phyloP scores from a whole-genome alignment of 192 early-diverging fungal species.

The Phlyctochytrium bullatum region DNA sequence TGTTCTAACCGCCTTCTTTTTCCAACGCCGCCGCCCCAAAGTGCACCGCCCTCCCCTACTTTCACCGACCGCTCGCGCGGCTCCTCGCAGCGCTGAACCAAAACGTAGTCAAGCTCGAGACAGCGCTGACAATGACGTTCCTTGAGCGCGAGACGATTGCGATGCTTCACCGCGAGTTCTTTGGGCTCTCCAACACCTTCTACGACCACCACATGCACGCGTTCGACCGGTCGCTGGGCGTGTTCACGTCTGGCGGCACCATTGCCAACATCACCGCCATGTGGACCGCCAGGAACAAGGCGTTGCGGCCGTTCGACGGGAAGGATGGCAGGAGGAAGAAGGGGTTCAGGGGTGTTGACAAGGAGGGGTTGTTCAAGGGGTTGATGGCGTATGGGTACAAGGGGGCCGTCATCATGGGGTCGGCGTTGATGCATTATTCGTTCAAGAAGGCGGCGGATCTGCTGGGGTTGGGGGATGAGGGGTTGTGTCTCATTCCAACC shows the following conservation, averaged over 20 bases:
- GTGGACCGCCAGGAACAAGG: constrained; percentile 56
- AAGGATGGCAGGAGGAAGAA: background rate
- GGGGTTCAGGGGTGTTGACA: constrained; percentile 47
- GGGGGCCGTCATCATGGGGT: constrained; percentile 50
- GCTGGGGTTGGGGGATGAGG: constrained; percentile 53
- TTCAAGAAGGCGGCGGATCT: constrained; percentile 62
- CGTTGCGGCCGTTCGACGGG: constrained; percentile 27
- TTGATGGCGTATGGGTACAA: constrained; percentile 47
- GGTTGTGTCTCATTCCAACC: constrained; percentile 42
- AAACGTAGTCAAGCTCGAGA: constrained; percentile 61
- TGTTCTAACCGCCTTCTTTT: too few species aligned
- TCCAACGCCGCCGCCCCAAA: constrained; percentile 2
- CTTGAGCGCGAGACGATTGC: constrained; percentile 51
- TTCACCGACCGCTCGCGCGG: constrained; percentile 50
- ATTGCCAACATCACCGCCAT: constrained; percentile 61
- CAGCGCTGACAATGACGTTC: constrained; percentile 51
- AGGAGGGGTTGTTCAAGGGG: constrained; percentile 46
- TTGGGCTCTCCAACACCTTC: constrained; percentile 26
- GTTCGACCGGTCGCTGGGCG: constrained; percentile 39
- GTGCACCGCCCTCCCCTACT: constrained; percentile 54
- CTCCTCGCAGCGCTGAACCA: constrained; percentile 57
- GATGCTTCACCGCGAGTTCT: constrained; percentile 57
- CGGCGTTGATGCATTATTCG: constrained; percentile 54
- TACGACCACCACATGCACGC: constrained; percentile 44
- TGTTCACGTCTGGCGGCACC: constrained; percentile 53